Base-by-base conservation (phyloP, 2,329 filamentous ascomycete species). In the Microascus cirrosus region DNA sequence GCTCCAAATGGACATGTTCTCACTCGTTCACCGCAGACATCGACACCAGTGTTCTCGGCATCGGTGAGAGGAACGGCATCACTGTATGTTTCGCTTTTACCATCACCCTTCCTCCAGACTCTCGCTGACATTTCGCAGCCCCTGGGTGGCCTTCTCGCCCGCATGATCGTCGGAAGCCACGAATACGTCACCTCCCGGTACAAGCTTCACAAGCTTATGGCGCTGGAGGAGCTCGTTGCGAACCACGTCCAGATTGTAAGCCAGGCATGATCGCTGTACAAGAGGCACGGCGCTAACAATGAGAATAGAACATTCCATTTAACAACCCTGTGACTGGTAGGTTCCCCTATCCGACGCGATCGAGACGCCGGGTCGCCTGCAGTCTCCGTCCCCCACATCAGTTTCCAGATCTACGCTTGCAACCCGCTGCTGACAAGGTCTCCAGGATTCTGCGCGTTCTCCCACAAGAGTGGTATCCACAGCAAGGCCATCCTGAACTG, bases 121-220 rank as follows among this genome's bases (percentile, higher is more conserved):
- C 42, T 56, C n/a, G 48, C n/a, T n/a, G 18, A 53, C 39, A 18
- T n/a, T 34, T n/a, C 32, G 7, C 18, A 56, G 55, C 77, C 82
- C 56, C 79, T 86, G 25, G 83, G 82, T 67, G 82, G 80, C 58
- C 73, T 86, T 52, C 75, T 83, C 70, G 79, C 80, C 35, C 76
- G 80, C 65, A 95, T 95, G 90, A 87, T 95, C 64, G 87, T 90
- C 59, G 86, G 86, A 62, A 84, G 88, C 70, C 86, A 83, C 63
- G 89, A 94, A 61, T 95, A 95, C 71, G 88, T 94, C 67, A 85
- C 84, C 75, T 73, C 78, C 80, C 95, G 93, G 81, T 95, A 95
- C 79, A 90, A 90, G 75, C 82, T 95, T 58, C 81, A 90, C 73
- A 90, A 89, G 83, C 81, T 95, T 74, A 93, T 95, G 84, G 88